Evolutionary conservation across 2,329 filamentous ascomycete species (phyloP), one percentile per base, ranked within the genome.

Genomic region (Aspergillus thermomutatus): DNA sequence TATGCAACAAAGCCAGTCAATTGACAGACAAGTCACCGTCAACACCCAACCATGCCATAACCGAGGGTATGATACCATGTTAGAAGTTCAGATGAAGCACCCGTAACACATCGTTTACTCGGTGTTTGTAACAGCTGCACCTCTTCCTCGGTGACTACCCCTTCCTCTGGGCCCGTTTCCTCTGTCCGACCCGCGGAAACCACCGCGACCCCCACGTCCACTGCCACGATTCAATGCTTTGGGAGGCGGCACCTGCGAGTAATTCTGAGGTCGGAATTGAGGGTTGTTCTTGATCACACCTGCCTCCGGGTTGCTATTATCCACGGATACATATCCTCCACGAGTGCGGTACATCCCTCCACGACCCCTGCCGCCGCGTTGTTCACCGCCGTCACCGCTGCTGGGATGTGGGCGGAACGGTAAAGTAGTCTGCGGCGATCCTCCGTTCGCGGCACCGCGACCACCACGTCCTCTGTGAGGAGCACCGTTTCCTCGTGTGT

Each of bases 211-310:
- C 25, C 74, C 74, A 55, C 70, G 69, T 45, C 73, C 70, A 52
- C 71, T 68, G 26, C 76, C 68, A n/a, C 61, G 64, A 40, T 77
- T 73, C 31, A 80, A 57, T 45, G 57, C 68, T 45, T 74, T 66
- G 4, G 79, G 79, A 11, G 79, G 79, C 6, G 82, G 81, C 5
- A 83, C 81, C 54, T 77, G 78, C 41, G 72, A 72, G 64, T 83
- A 83, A 65, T 75, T 77, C 61, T 82, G 80, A 4, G 83, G 81
- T 27, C 77, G 75, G 72, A 86, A 86, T 51, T 79, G 76, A 1
- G 80, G 81, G 66, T 85, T 85, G 64, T 82, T 79, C 54, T 76
- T 69, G 17, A 85, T 66, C 2, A 86, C 73, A n/a, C 82, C 83
- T 27, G 79, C 79, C 6, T 75, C 71, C 3, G 81, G 79, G 62